Conservation (phyloP, 176 grass and related monocot genomes). For the Bromus sterilis region DNA sequence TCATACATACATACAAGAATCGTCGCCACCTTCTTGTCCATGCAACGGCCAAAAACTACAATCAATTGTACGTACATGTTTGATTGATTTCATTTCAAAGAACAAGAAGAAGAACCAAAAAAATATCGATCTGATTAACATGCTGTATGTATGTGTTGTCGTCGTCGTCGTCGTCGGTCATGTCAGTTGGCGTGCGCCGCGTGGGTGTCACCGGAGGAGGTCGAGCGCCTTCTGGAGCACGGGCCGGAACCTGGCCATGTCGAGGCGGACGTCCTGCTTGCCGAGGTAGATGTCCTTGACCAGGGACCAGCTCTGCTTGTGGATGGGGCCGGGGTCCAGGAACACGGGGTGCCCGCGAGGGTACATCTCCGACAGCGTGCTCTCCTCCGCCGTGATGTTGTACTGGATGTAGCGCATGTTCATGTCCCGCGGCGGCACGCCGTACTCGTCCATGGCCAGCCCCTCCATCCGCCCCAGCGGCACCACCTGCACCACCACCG, state of each 20-base stretch:
- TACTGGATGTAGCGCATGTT: conserved; percentile 79
- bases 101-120: neutral
- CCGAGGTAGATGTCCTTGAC: conserved; percentile 73
- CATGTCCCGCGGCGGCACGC: conserved; percentile 69
- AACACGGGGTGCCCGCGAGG: conserved; percentile 56
- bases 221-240: conserved; percentile 38
- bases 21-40: neutral
- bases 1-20: neutral
- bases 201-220: conserved; percentile 50
- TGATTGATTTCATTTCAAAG: neutral
- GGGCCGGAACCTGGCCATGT: conserved; percentile 42
- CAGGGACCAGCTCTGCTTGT: conserved; percentile 45
- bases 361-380: conserved; percentile 61
- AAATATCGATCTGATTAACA: neutral
- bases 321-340: conserved; percentile 49
- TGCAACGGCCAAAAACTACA: neutral
- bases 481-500: conserved; percentile 76
- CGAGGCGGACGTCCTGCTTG: conserved; percentile 62
- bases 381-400: conserved; percentile 66
- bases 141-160: neutral
- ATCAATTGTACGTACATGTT: neutral
- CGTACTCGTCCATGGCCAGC: conserved; percentile 62
- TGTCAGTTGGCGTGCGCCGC: neutral
- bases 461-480: conserved; percentile 59
- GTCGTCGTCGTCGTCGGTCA: neutral